Evolutionary conservation across 139 green algal species (phyloP), one percentile per base, ranked within the genome.

Genomic region (Chlamydomonas incerta): DNA sequence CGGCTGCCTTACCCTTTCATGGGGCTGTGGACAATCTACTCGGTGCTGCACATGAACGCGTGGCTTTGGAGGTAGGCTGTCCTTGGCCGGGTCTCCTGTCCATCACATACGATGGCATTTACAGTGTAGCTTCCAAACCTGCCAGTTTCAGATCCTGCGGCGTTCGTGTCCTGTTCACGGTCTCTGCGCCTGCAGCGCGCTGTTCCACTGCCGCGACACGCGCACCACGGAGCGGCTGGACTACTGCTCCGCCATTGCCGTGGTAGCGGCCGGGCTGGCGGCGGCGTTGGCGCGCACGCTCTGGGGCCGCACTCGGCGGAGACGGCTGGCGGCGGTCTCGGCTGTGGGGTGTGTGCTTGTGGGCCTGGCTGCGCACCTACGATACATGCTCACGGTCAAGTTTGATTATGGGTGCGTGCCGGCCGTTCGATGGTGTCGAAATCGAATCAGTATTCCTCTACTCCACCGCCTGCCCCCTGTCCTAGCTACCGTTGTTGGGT

Each of bases 351-450:
- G 41, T 50, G 8, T 50, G 6, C 5, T 50, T 13, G 41, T 50
- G 8, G 81, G 81, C 0, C 77, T 94, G 31, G 41, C 66, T 0
- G 71, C 28, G 18, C 96, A 98, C 80, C 76, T 96, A 34, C 76
- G 90, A 35, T 92, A 94, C 89, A 98, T 98, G 95, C 87, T 96
- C 23, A 41, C 87, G 1, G 81, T 98, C 1, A 93, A 95, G 69
- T 98, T 98, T 88, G 96, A 98, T 75, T 98, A 99, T 68, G 95
- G 95, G 11, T 93, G 85, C 69, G 28, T n/a, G 18, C 8, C 15
- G 52, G 52, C 13, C 15, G 15, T 58, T 23, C 13, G 52, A 15
- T 11, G 52, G 13, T 58, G 15, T 11, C 13, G 13, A 58, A 58
- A 11, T 11, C 52, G 13, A 58, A 58, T 11, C 13, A 11, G 15